phyloP scores from a whole-genome alignment of 345 rosid genomes.

The Anastatica hierochuntica region DNA sequence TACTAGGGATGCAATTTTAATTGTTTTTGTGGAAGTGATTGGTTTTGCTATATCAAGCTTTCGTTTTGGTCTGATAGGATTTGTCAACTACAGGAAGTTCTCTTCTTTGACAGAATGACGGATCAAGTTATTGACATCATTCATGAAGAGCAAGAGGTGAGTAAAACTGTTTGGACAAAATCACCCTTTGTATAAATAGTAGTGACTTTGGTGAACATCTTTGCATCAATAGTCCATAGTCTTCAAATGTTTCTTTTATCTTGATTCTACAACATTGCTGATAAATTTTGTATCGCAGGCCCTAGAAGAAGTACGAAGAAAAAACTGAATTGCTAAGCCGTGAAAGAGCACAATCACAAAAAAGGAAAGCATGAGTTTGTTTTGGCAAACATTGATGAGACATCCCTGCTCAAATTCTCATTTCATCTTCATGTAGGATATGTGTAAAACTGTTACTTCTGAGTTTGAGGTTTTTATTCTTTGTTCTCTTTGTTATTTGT shows the following conservation, averaged over 20 bases:
- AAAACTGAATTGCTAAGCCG: slow-evolving; percentile 69
- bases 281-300: slow-evolving; percentile 37
- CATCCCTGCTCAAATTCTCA: slow-evolving; percentile 1
- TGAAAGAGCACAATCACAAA: slow-evolving; percentile 51
- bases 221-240: not conserved
- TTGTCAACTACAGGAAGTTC: slow-evolving; percentile 52
- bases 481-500: slow-evolving; percentile 1
- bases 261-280: not conserved
- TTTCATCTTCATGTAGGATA: slow-evolving; percentile 7
- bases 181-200: not conserved
- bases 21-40: slow-evolving; percentile 1
- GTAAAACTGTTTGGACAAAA: slow-evolving; percentile 7
- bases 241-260: too few relatives aligned
- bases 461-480: not conserved
- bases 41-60: not conserved
- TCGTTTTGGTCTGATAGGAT: slow-evolving; percentile 1
- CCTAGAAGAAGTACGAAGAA: slow-evolving; percentile 69
- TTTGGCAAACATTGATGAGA: slow-evolving; percentile 59
- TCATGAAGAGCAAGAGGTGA: slow-evolving; percentile 55
- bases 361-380: slow-evolving; percentile 56
- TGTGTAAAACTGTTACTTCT: slow-evolving; percentile 5
- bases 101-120: slow-evolving; percentile 85
- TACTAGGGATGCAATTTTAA: not conserved
- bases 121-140: slow-evolving; percentile 70
- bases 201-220: slow-evolving; percentile 3